Conservation (phyloP, 352 stramenopile species). For the Phytophthora agathidicida region DNA sequence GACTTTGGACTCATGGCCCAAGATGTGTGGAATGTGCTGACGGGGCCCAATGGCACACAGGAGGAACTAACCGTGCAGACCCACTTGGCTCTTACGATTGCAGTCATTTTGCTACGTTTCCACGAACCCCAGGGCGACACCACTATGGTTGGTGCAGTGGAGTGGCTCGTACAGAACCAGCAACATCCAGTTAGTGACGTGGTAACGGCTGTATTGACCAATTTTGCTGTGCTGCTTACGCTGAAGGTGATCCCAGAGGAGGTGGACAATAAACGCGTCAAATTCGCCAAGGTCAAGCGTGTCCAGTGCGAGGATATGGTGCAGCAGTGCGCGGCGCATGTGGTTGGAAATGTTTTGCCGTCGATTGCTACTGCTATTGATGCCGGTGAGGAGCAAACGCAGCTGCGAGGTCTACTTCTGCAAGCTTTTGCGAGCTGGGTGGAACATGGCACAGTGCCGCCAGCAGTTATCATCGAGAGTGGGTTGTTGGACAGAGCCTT, state of each 20-base stretch:
- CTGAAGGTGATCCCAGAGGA: conserved; percentile 83
- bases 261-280: conserved; percentile 80
- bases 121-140: conserved; percentile 61
- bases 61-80: conserved; percentile 75
- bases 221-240: conserved; percentile 77
- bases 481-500: conserved; percentile 69
- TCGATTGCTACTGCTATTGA: conserved; percentile 66
- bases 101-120: conserved; percentile 78
- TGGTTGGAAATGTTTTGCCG: conserved; percentile 64
- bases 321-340: conserved; percentile 62
- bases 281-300: conserved; percentile 74
- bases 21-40: conserved; percentile 81
- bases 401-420: conserved; percentile 57
- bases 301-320: conserved; percentile 71
- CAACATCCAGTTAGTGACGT: conserved; percentile 47
- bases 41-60: conserved; percentile 48
- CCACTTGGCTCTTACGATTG: conserved; percentile 75
- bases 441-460: conserved; percentile 65
- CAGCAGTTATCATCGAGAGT: conserved; percentile 62
- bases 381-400: conserved; percentile 48
- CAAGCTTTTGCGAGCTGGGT: conserved; percentile 79
- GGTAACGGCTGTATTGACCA: conserved; percentile 55
- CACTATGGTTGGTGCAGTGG: conserved; percentile 64
- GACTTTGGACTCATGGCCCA: conserved; percentile 71
- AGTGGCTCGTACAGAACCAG: conserved; percentile 84